A percentile compares a stretch with the other conserved stretches of the same genome.
phyloP scores from a whole-genome alignment of 352 stramenopile species.

The Globisporangium polare region DNA sequence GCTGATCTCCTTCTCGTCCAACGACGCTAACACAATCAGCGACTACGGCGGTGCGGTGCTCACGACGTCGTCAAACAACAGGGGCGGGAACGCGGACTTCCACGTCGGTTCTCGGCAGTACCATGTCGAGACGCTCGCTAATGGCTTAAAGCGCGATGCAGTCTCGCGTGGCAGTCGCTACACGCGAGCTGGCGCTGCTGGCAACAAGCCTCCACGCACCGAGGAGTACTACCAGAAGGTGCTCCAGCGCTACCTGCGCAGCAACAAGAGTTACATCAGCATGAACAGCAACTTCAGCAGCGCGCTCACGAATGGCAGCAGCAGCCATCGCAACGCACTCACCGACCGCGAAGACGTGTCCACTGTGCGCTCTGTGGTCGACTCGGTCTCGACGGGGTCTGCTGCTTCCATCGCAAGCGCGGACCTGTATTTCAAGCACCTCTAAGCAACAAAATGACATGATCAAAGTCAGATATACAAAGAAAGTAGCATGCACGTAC shows the following conservation, averaged over 20 bases:
- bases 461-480: not conserved
- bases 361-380: conserved; percentile 8
- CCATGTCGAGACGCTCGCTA: conserved; percentile 13
- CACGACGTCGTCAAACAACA: conserved; percentile 3
- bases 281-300: conserved; percentile 47
- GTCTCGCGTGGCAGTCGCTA: conserved; percentile 2
- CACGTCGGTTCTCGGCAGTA: conserved; percentile 16
- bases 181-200: conserved; percentile 16
- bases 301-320: conserved; percentile 45
- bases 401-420: conserved; percentile 7
- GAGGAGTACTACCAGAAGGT: conserved; percentile 73
- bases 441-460: conserved; percentile 9
- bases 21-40: conserved; percentile 31
- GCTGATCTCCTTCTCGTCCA: conserved; percentile 45
- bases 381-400: conserved; percentile 18
- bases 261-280: conserved; percentile 47
- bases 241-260: conserved; percentile 55
- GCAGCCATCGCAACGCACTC: conserved; percentile 15
- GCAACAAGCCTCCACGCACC: conserved; percentile 27
- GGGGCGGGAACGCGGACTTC: conserved; percentile 2
- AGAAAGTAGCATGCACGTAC: not conserved
- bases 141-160: conserved; percentile 17
- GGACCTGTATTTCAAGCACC: conserved; percentile 17
- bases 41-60: conserved; percentile 19
- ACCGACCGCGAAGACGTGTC: conserved; percentile 18